These are phyloP conservation scores for Cryptococcus sp. DNA, from an alignment of 1,284 basidiomycete genomes.

Conservation along the genomic window DNA sequence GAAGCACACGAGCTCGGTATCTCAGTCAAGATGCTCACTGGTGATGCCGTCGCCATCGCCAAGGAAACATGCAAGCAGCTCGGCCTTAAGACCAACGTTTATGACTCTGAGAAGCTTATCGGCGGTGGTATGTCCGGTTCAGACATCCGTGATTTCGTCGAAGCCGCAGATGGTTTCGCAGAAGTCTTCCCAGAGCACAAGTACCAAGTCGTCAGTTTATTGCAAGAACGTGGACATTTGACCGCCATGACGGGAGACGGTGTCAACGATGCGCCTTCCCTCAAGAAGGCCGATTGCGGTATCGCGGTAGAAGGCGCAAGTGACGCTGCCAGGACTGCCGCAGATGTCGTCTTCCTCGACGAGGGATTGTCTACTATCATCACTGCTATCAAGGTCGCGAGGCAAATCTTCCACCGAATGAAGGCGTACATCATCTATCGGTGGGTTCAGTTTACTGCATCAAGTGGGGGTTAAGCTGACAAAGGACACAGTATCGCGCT, in stretches of 20 bases:
- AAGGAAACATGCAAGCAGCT: slow-evolving; percentile 61
- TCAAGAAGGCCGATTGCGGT: slow-evolving; percentile 62
- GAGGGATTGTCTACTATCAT: slow-evolving; percentile 58
- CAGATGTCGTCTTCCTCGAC: slow-evolving; percentile 63
- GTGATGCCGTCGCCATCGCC: slow-evolving; percentile 62
- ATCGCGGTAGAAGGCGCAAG: slow-evolving; percentile 67
- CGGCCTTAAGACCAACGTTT: slow-evolving; percentile 59
- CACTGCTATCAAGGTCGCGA: slow-evolving; percentile 61
- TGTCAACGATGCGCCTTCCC: slow-evolving; percentile 62
- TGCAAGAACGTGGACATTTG: slow-evolving; percentile 60
- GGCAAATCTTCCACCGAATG: slow-evolving; percentile 64
- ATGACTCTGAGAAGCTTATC: slow-evolving; percentile 61
- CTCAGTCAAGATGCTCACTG: slow-evolving; percentile 62
- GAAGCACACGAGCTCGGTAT: slow-evolving; percentile 60
- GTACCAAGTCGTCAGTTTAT: slow-evolving; percentile 59
- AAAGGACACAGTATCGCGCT: slow-evolving; percentile 54
- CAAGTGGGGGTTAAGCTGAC: background rate
- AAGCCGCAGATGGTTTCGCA: slow-evolving; percentile 62
- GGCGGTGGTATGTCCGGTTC: slow-evolving; percentile 60
- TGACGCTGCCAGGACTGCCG: slow-evolving; percentile 63
- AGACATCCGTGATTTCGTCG: slow-evolving; percentile 59
- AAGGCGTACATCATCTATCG: slow-evolving; percentile 57
- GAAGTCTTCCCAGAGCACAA: slow-evolving; percentile 63
- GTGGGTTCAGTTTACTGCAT: slow-evolving; percentile 27
- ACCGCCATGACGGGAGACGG: slow-evolving; percentile 60